Base-by-base conservation (phyloP, 1,284 basidiomycete genomes). In the Meira nashicola region DNA sequence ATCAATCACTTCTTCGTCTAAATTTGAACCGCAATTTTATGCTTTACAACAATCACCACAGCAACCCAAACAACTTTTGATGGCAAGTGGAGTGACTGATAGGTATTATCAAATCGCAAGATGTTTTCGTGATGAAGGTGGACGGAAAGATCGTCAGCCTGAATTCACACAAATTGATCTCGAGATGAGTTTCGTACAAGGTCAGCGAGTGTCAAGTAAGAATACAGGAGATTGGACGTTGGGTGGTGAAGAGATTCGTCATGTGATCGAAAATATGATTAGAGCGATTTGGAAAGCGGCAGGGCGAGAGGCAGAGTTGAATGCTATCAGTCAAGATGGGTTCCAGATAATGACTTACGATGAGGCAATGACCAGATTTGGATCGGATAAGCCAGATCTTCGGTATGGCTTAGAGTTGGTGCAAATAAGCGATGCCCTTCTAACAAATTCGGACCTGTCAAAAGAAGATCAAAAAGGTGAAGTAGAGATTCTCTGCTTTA, bases 121-220 rank as follows among this genome's bases (percentile, higher is more conserved):
- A 67, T 96, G 92, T 80, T 96, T 96, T 83, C 85, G 93, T 43
- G 92, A 96, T 79, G 93, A 96, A 79, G 91, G 92, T 74, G 90
- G 91, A 1, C 84, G 92, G 59, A 92, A 89, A 79, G 92, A 96
- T 79, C 84, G 92, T 33, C 93, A 96, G 76, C 92, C 93, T 0
- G 93, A 96, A 79, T 96, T 96, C 79, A 96, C 93, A 19, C 92
- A 96, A 80, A 83, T 96, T 64, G 93, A 96, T 85, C 80, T 96
- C 65, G 93, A 96, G 81, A 93, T 96, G 89, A 90, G 89, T 1
- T 96, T 90, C 79, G 87, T 95, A 25, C 87, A 87, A 19, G 95
- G 92, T 11, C 68, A 77, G 1, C 63, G 77, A 80, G 85, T 62
- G 82, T 88, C 47, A 21, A n/a, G 21, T 14, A 12, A 48, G 25